Evolutionary conservation across 441 rosid genomes (phyloP).

Genomic region (Macaranga tanarius): DNA sequence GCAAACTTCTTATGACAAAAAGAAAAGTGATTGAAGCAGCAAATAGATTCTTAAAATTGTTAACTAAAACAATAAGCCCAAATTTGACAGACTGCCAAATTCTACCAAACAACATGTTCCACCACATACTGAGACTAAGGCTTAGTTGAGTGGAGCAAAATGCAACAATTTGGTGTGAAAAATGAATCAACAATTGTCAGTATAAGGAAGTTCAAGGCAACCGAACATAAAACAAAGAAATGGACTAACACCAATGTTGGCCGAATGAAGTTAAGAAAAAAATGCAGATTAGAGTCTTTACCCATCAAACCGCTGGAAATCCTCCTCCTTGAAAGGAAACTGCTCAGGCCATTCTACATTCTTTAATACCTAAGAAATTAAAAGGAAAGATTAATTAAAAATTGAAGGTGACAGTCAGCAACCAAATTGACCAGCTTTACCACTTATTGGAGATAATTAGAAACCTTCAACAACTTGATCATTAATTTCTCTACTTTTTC

Average conservation of each 20-base stretch:
- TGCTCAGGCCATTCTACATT: constrained; percentile 86
- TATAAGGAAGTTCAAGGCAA: background rate
- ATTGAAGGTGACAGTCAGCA: background rate
- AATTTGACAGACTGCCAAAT: no score
- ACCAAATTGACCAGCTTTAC: background rate
- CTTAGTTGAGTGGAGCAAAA: no score
- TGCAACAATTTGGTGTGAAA: no score
- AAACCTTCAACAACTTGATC: background rate
- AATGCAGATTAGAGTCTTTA: constrained; percentile 27
- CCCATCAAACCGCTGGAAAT: constrained; percentile 91
- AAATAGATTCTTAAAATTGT: background rate
- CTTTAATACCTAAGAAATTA: constrained; percentile 49
- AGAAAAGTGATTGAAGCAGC: background rate
- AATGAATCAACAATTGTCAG: background rate
- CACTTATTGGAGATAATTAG: background rate
- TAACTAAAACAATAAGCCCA: constrained; percentile 14
- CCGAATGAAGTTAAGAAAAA: constrained; percentile 5
- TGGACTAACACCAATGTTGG: background rate
- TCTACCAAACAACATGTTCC: no score
- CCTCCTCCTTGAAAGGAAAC: constrained; percentile 86
- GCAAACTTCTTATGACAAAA: background rate
- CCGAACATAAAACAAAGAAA: background rate
- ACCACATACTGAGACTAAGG: no score
- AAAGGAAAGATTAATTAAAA: constrained; percentile 18
- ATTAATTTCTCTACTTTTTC: background rate